Evolutionary conservation across 1,284 basidiomycete genomes (phyloP), one percentile per base, ranked within the genome.

Genomic region (Takashimella koratensis): DNA sequence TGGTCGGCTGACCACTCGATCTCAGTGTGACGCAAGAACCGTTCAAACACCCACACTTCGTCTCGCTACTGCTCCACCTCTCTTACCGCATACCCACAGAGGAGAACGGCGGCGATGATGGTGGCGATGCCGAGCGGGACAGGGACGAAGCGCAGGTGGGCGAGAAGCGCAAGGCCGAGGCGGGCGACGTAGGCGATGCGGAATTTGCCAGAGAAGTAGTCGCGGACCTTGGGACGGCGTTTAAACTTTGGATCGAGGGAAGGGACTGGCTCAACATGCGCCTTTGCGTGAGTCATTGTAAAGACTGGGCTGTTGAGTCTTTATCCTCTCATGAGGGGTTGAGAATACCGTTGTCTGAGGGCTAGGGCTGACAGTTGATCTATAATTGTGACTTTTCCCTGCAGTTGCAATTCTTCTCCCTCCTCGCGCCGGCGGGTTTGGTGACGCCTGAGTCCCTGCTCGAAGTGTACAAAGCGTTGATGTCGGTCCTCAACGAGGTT

Each of bases 361-460:
- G 19, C 47, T 44, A 25, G 25, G 5, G 45, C 5, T 5, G 12
- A 43, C 24, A 27, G 40, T 36, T 51, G 30, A 48, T n/a, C 41
- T 45, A 10, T 25, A 24, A 36, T 19, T 40, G 24, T 43, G 42
- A 56, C 45, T 36, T 36, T 36, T 36, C 30, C 30, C 19, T 41
- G 8, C 64, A 94, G 90, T 85, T 94, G 20, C 88, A 91, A 63
- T 89, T 96, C 72, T 94, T 96, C 66, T 87, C 91, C 0, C 87
- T 92, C 65, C 76, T 95, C 42, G 86, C 88, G 25, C 80, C 86
- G 26, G 82, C 89, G 11, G 81, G 83, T 47, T 78, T 95, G 1
- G 81, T 96, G 47, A 84, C 87, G 2, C 74, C 84, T 0, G 80
- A 84, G 13, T 92, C 90, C 3, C 81, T 96, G 77, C 79, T 87